Evolutionary conservation across 129 eudicot genomes (phyloP).

Genomic region (Logfia minima): DNA sequence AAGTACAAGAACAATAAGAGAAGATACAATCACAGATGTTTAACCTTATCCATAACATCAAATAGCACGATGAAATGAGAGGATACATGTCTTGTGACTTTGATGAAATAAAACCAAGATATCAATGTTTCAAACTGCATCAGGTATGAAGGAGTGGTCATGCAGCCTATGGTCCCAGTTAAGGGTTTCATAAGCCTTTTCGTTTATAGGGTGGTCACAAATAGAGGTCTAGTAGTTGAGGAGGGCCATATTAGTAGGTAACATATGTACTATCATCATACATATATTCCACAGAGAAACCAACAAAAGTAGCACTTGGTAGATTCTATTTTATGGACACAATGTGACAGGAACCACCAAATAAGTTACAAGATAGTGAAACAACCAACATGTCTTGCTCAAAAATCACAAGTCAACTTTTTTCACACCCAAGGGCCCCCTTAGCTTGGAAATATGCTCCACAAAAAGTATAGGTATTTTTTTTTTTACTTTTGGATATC

Average conservation of each 20-base stretch:
- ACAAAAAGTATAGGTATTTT: not conserved
- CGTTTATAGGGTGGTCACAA: not conserved
- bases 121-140: not conserved
- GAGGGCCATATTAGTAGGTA: constrained; percentile 16
- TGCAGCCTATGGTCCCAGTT: not conserved
- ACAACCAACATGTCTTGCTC: constrained; percentile 21
- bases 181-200: not conserved
- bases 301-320: constrained; percentile 20
- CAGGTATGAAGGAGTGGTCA: not conserved
- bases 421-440: constrained; percentile 11
- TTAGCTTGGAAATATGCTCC: constrained; percentile 8
- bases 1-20: not conserved
- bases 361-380: constrained; percentile 5
- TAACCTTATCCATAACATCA: not conserved
- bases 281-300: constrained; percentile 24
- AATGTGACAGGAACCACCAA: constrained; percentile 6
- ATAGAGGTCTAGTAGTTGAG: constrained; percentile 11
- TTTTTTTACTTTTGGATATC: not conserved
- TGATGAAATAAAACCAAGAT: not conserved
- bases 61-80: not conserved
- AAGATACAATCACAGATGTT: not conserved
- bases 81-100: not conserved
- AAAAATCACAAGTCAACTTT: constrained; percentile 16
- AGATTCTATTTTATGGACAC: not conserved
- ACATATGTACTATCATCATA: constrained; percentile 6